Evolutionary conservation across 2,329 filamentous ascomycete species (phyloP).

Genomic region (Penicillium sp.): DNA sequence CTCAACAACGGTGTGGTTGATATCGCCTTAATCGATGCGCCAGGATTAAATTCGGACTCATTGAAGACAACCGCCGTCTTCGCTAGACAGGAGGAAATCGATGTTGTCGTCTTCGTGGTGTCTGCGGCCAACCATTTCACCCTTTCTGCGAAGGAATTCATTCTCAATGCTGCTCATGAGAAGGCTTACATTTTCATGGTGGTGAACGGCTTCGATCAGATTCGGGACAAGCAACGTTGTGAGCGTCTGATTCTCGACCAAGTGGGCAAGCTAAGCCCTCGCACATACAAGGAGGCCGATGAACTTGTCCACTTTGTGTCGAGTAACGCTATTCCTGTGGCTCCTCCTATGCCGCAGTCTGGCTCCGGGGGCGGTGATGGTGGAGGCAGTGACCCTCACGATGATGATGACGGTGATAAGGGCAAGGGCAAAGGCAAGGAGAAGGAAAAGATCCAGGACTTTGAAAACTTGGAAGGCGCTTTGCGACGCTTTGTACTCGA

Average conservation of each 20-base stretch:
- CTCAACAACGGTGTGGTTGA: conserved; percentile 98
- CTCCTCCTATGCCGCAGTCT: conserved; percentile 51
- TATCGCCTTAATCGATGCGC: conserved; percentile 94
- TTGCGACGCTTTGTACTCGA: conserved; percentile 90
- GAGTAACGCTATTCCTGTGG: conserved; percentile 86
- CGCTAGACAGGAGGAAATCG: conserved; percentile 95
- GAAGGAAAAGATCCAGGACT: conserved; percentile 85
- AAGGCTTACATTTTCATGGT: conserved; percentile 99
- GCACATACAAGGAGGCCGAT: conserved; percentile 85
- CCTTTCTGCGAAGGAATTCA: conserved; percentile 95
- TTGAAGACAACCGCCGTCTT: conserved; percentile 97
- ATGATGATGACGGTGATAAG: conserved; percentile 62
- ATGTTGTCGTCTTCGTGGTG: conserved; percentile 97
- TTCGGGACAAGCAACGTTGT: conserved; percentile 85
- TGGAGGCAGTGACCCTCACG: conserved; percentile 49
- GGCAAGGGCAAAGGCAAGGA: conserved; percentile 88
- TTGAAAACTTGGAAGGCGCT: conserved; percentile 84
- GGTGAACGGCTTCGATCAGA: conserved; percentile 94
- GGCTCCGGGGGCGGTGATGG: conserved; percentile 53
- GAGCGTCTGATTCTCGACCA: conserved; percentile 92
- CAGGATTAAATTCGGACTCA: conserved; percentile 91
- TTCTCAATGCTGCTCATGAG: conserved; percentile 89
- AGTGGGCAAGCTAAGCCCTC: conserved; percentile 79
- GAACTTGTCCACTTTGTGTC: conserved; percentile 98
- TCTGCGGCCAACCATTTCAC: conserved; percentile 98